These are phyloP conservation scores for Suhomyces kunorum DNA, from an alignment of 1,139 yeast genomes.

Conservation along the genomic window DNA sequence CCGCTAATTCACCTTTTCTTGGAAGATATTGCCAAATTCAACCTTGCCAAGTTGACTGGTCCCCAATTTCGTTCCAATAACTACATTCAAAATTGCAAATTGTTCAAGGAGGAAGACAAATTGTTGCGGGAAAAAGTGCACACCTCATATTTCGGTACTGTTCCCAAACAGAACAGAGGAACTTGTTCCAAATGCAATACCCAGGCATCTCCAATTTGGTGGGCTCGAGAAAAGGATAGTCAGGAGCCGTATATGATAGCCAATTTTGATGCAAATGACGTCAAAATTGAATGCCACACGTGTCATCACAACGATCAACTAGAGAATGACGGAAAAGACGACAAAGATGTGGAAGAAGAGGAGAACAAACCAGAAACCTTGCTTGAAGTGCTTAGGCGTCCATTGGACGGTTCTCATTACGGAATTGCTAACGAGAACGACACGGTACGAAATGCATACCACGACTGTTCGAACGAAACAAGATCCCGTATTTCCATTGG, in stretches of 20 bases:
- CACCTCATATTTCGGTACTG: constrained; percentile 11
- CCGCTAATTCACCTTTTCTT: constrained; percentile 46
- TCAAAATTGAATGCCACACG: constrained; percentile 30
- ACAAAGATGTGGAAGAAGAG: not conserved
- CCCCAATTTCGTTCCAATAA: constrained; percentile 36
- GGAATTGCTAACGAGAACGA: constrained; percentile 37
- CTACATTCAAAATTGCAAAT: constrained; percentile 28
- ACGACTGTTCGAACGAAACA: constrained; percentile 11
- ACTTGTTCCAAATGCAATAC: constrained; percentile 30
- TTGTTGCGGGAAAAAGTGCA: constrained; percentile 15
- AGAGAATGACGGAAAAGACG: constrained; percentile 7
- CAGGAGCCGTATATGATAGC: constrained; percentile 8
- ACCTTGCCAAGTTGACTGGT: constrained; percentile 26
- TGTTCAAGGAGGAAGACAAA: constrained; percentile 17
- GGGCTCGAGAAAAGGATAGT: constrained; percentile 20
- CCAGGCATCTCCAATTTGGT: constrained; percentile 43
- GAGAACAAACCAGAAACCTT: constrained; percentile 18
- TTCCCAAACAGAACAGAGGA: constrained; percentile 7
- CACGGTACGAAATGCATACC: constrained; percentile 21
- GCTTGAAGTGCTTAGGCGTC: constrained; percentile 29
- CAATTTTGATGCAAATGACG: constrained; percentile 10
- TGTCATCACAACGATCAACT: constrained; percentile 28
- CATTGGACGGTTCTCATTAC: constrained; percentile 36
- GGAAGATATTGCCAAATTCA: constrained; percentile 40
- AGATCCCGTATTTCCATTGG: constrained; percentile 29